Conservation (phyloP, 257 asterid genomes). For the Solanum appendiculatum region DNA sequence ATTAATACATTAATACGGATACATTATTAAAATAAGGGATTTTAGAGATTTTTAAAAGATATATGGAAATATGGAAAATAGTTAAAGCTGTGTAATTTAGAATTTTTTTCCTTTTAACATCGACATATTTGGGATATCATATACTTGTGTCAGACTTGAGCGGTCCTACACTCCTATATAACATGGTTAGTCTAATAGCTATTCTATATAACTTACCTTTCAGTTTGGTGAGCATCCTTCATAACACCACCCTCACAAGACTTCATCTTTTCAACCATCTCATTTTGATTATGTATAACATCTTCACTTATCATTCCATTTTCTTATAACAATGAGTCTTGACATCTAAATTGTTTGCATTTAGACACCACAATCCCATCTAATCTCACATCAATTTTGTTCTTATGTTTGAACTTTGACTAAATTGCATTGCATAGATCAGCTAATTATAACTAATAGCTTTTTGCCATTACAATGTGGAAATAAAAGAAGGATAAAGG, state of each 20-base stretch:
- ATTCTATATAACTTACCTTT: not conserved
- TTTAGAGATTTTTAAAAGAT: too few species aligned
- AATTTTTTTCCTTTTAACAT: too few species aligned
- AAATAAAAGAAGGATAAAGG: not conserved
- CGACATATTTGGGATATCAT: too few species aligned
- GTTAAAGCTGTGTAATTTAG: too few species aligned
- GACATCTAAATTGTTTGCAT: not conserved
- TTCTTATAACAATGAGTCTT: not conserved
- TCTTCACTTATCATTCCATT: not conserved
- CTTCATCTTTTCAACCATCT: not conserved
- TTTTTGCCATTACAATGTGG: not conserved
- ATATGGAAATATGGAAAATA: too few species aligned
- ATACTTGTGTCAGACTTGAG: not conserved
- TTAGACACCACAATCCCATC: not conserved
- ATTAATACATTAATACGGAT: too few species aligned
- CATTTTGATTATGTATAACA: not conserved
- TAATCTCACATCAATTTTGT: not conserved
- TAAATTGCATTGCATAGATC: too few species aligned
- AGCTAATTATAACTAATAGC: not conserved
- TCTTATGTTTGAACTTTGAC: not conserved
- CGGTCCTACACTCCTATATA: not conserved
- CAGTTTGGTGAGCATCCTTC: too few species aligned
- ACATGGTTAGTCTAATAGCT: not conserved
- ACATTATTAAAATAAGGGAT: too few species aligned
- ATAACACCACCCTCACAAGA: not conserved